phyloP scores from a whole-genome alignment of 257 asterid species.

The Osmanthus fragrans region DNA sequence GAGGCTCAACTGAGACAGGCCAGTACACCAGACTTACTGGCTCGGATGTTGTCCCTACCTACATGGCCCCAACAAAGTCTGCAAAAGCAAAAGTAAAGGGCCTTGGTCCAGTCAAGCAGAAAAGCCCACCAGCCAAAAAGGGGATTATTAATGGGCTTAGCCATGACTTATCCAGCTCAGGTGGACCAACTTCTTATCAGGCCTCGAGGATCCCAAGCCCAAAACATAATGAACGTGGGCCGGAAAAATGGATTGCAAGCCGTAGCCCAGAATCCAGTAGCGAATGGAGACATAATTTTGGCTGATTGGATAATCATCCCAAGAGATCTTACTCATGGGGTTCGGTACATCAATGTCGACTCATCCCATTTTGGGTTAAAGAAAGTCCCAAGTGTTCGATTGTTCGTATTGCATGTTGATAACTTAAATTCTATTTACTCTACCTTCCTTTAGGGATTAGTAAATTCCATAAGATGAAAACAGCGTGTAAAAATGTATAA shows the following conservation, averaged over 20 bases:
- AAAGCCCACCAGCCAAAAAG: constrained; percentile 46
- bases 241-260: constrained; percentile 42
- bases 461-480: not conserved
- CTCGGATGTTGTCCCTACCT: constrained; percentile 51
- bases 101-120: constrained; percentile 47
- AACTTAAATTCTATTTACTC: not conserved
- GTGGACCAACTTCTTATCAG: constrained; percentile 53
- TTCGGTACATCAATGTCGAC: not conserved
- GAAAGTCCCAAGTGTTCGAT: not conserved
- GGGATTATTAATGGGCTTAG: constrained; percentile 38
- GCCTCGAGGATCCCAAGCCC: constrained; percentile 68
- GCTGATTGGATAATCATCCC: constrained; percentile 14
- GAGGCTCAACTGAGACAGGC: constrained; percentile 40
- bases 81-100: constrained; percentile 70
- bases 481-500: not conserved
- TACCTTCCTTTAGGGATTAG: not conserved
- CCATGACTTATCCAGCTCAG: constrained; percentile 61
- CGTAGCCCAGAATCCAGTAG: constrained; percentile 41
- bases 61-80: constrained; percentile 88
- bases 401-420: not conserved
- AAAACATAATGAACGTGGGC: constrained; percentile 35
- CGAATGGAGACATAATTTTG: constrained; percentile 43
- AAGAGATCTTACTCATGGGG: not conserved
- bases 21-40: constrained; percentile 30
- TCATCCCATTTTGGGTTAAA: not conserved